These are phyloP conservation scores for Leptographium procerum DNA, from an alignment of 2,329 filamentous ascomycete species.

Conservation along the genomic window DNA sequence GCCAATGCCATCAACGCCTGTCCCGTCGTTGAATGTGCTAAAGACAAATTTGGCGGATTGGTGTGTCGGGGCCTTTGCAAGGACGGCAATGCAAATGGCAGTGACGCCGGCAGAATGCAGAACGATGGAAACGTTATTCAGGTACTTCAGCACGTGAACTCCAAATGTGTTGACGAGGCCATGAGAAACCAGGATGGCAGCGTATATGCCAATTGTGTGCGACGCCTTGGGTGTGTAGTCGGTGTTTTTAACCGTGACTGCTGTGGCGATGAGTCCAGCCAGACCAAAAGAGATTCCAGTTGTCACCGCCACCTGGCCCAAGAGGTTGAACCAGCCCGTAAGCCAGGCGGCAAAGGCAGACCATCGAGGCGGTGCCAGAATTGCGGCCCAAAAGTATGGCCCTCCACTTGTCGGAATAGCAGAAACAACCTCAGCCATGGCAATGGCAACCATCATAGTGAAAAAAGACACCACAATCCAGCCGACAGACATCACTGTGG, in stretches of 20 bases:
- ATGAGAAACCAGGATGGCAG: slow-evolving; percentile 42
- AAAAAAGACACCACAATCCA: slow-evolving; percentile 46
- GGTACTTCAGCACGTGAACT: slow-evolving; percentile 39
- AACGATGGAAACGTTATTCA: slow-evolving; percentile 45
- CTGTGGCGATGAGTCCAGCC: slow-evolving; percentile 25
- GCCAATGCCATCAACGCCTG: slow-evolving; percentile 32
- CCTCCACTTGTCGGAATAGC: slow-evolving; percentile 47
- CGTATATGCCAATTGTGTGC: slow-evolving; percentile 47
- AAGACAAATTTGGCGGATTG: slow-evolving; percentile 46
- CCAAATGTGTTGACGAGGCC: slow-evolving; percentile 46
- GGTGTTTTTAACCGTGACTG: slow-evolving; percentile 24
- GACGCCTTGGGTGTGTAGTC: slow-evolving; percentile 28
- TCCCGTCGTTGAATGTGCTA: slow-evolving; percentile 40
- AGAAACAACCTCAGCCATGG: slow-evolving; percentile 49
- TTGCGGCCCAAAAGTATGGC: slow-evolving; percentile 49
- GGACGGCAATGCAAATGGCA: slow-evolving; percentile 40
- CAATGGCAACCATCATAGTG: slow-evolving; percentile 40
- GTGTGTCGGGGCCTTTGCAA: slow-evolving; percentile 45
- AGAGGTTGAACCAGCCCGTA: slow-evolving; percentile 30
- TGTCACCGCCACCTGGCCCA: slow-evolving; percentile 30
- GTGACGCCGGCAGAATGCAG: slow-evolving; percentile 42
- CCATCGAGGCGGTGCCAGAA: slow-evolving; percentile 36
- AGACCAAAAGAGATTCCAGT: slow-evolving; percentile 31
- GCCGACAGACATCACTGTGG: slow-evolving; percentile 38
- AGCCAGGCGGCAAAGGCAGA: slow-evolving; percentile 27